Evolutionary conservation across 2,329 filamentous ascomycete species (phyloP).

Genomic region (Cladosporium sp.): DNA sequence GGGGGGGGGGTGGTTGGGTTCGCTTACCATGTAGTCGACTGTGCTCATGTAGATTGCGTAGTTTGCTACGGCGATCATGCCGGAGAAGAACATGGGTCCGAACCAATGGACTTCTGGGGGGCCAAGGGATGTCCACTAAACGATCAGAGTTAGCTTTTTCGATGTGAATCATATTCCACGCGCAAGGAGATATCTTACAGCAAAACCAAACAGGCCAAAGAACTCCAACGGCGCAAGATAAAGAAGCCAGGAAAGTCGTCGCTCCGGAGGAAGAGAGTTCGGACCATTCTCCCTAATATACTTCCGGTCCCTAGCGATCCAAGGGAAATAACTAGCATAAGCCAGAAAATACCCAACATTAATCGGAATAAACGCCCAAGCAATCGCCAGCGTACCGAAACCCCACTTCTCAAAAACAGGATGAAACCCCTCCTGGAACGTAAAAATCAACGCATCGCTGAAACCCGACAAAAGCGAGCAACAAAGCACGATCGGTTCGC

Average conservation of each 20-base stretch:
- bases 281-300: slow-evolving; percentile 59
- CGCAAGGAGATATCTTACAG: slow-evolving; percentile 44
- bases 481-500: slow-evolving; percentile 67
- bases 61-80: slow-evolving; percentile 67
- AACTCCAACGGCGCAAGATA: slow-evolving; percentile 52
- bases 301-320: slow-evolving; percentile 52
- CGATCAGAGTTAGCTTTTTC: slow-evolving; percentile 26
- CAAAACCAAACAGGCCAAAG: slow-evolving; percentile 62
- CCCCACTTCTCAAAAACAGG: slow-evolving; percentile 60
- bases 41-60: slow-evolving; percentile 31
- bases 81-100: slow-evolving; percentile 59
- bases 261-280: slow-evolving; percentile 45
- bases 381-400: slow-evolving; percentile 54
- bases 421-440: slow-evolving; percentile 67
- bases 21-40: slow-evolving; percentile 62
- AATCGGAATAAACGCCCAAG: slow-evolving; percentile 52
- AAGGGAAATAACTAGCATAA: slow-evolving; percentile 51
- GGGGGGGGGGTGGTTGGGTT: slow-evolving; percentile 38
- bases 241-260: neutral
- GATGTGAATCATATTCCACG: slow-evolving; percentile 40
- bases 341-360: slow-evolving; percentile 59
- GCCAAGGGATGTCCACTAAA: slow-evolving; percentile 62
- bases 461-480: slow-evolving; percentile 68
- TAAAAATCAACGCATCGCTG: slow-evolving; percentile 71
- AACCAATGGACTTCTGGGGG: slow-evolving; percentile 58